Evolutionary conservation across 2,329 filamentous ascomycete species (phyloP).

Genomic region (Zarea fungicola): DNA sequence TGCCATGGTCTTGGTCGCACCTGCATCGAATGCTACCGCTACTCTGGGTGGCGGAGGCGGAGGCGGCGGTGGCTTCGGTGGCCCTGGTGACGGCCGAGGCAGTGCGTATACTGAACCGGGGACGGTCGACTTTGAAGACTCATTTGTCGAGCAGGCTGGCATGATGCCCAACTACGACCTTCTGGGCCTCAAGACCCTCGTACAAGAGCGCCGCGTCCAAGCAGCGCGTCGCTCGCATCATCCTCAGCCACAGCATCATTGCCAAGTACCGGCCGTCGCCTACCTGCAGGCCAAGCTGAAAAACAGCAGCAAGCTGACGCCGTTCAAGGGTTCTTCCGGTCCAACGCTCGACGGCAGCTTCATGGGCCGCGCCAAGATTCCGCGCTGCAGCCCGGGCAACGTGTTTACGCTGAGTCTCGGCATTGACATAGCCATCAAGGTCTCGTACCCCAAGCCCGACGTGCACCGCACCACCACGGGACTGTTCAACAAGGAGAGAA

Average conservation of each 20-base stretch:
- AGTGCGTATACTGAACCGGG: not conserved
- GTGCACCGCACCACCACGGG: conserved; percentile 44
- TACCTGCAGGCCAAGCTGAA: conserved; percentile 54
- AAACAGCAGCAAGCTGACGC: conserved; percentile 50
- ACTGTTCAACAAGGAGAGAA: conserved; percentile 46
- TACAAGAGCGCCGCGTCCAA: conserved; percentile 45
- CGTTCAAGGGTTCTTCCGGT: conserved; percentile 50
- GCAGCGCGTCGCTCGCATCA: conserved; percentile 54
- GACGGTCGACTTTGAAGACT: conserved; percentile 36
- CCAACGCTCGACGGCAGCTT: conserved; percentile 59
- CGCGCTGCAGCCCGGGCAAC: conserved; percentile 48
- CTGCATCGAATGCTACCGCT: not conserved
- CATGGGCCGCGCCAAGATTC: conserved; percentile 48
- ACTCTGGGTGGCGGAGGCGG: too few species aligned
- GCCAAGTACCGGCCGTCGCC: conserved; percentile 55
- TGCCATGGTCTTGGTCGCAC: not conserved
- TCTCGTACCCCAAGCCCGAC: conserved; percentile 49
- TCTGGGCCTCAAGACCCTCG: conserved; percentile 51
- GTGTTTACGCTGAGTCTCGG: conserved; percentile 48
- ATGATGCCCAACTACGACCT: conserved; percentile 58
- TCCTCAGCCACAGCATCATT: conserved; percentile 53
- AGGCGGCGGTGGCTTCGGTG: not conserved
- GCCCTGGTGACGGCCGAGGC: not conserved
- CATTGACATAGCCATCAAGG: conserved; percentile 48
- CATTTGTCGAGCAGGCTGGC: conserved; percentile 52